phyloP scores from a whole-genome alignment of 495 filamentous ascomycete species.

The Aspergillus mulundensis region DNA sequence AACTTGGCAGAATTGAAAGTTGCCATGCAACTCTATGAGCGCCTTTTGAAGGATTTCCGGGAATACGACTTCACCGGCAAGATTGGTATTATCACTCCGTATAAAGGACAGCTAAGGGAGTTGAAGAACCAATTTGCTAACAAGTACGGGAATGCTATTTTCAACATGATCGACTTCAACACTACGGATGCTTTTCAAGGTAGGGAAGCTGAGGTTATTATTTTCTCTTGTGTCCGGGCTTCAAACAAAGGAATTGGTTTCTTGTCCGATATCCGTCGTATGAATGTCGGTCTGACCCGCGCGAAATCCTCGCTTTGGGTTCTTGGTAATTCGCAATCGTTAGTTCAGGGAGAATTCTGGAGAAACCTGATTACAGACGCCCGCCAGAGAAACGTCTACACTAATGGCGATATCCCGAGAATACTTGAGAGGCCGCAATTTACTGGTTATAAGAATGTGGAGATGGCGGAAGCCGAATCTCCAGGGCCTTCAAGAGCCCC shows the following conservation, averaged over 20 bases:
- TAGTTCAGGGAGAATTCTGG: constrained; percentile 89
- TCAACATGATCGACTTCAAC: constrained; percentile 86
- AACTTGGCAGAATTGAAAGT: constrained; percentile 83
- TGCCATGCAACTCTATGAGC: constrained; percentile 76
- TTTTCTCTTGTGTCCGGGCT: constrained; percentile 96
- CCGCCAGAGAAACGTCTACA: constrained; percentile 68
- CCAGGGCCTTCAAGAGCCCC: constrained; percentile 14
- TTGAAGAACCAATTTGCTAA: constrained; percentile 67
- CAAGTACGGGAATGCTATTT: constrained; percentile 69
- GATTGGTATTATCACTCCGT: constrained; percentile 95
- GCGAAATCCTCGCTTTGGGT: constrained; percentile 96
- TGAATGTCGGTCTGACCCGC: constrained; percentile 97
- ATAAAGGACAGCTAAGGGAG: constrained; percentile 85
- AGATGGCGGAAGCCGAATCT: constrained; percentile 42
- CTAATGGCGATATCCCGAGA: constrained; percentile 57
- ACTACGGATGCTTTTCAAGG: constrained; percentile 98
- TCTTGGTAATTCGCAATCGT: constrained; percentile 80
- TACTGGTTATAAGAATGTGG: constrained; percentile 41
- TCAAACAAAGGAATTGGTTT: constrained; percentile 94
- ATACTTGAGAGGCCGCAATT: constrained; percentile 50
- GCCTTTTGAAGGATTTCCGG: constrained; percentile 67
- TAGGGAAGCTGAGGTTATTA: constrained; percentile 93
- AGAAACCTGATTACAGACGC: constrained; percentile 77
- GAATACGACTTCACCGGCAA: constrained; percentile 70
- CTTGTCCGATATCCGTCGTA: constrained; percentile 94